phyloP scores from a whole-genome alignment of 2,329 filamentous ascomycete species.

The Zalaria obscura region DNA sequence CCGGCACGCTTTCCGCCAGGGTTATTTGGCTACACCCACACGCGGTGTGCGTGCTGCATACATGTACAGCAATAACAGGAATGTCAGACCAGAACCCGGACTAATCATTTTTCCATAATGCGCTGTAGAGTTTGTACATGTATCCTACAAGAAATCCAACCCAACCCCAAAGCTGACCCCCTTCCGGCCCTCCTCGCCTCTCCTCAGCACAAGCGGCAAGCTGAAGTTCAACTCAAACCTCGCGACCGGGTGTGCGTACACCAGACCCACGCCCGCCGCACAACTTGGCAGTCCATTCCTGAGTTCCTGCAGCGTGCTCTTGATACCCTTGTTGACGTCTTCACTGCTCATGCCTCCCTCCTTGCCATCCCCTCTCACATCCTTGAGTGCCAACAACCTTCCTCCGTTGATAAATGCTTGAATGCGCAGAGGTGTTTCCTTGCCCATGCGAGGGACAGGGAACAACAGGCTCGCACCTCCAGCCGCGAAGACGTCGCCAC shows the following conservation, averaged over 20 bases:
- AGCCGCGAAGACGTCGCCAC: conserved; percentile 84
- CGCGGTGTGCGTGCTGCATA: no score
- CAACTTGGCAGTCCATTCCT: conserved; percentile 66
- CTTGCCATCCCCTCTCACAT: conserved; percentile 19
- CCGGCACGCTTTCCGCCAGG: no score
- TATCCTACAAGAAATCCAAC: conserved; percentile 72
- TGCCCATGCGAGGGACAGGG: conserved; percentile 68
- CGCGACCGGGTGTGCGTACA: conserved; percentile 88
- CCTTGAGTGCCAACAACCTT: conserved; percentile 62
- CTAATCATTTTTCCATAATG: background rate
- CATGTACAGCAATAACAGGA: no score
- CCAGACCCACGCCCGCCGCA: conserved; percentile 75
- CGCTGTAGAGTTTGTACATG: background rate
- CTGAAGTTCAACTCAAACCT: conserved; percentile 95
- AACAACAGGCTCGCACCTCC: conserved; percentile 75
- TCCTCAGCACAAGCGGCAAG: conserved; percentile 66
- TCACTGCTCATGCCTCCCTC: conserved; percentile 32
- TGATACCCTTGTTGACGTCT: conserved; percentile 40
- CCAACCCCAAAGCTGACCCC: conserved; percentile 92
- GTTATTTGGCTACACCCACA: no score
- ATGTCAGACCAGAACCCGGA: no score
- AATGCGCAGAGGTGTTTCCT: conserved; percentile 70
- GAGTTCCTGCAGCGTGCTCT: conserved; percentile 54
- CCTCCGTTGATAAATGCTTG: conserved; percentile 90
- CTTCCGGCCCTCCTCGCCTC: conserved; percentile 78